phyloP scores from a whole-genome alignment of 768 basidiomycete species.

The Lactarius quietus region DNA sequence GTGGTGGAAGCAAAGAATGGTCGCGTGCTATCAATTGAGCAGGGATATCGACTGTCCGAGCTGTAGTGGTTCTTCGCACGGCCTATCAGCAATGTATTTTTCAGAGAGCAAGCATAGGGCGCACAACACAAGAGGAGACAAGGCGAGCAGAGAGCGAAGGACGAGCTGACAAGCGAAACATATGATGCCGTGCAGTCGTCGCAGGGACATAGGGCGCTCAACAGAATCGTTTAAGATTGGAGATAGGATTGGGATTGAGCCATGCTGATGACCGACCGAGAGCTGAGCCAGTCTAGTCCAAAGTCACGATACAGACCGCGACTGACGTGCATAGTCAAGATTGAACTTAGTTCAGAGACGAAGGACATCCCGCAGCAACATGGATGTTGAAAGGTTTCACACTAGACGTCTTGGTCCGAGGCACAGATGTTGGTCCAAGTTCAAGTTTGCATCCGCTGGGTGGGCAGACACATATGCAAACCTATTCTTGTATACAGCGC shows the following conservation, averaged over 20 bases:
- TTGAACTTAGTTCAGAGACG: background rate
- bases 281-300: slow-evolving; percentile 3
- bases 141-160: slow-evolving; percentile 2
- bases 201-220: slow-evolving; percentile 13
- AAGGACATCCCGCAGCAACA: background rate
- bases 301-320: background rate
- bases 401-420: background rate
- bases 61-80: slow-evolving; percentile 1
- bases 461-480: background rate
- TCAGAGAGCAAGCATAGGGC: background rate
- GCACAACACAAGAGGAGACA: slow-evolving; percentile 7
- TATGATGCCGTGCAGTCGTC: background rate
- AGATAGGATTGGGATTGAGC: background rate
- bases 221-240: background rate
- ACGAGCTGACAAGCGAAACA: background rate
- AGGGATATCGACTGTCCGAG: background rate
- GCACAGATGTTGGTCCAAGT: background rate
- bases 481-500: background rate
- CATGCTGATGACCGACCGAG: background rate
- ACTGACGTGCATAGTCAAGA: background rate
- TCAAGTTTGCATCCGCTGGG: background rate
- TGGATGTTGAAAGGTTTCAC: background rate
- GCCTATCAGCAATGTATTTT: background rate
- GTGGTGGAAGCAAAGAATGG: background rate
- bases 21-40: background rate